These are phyloP conservation scores for Penicillium argentinense DNA, from an alignment of 495 filamentous ascomycete genomes.

Conservation along the genomic window DNA sequence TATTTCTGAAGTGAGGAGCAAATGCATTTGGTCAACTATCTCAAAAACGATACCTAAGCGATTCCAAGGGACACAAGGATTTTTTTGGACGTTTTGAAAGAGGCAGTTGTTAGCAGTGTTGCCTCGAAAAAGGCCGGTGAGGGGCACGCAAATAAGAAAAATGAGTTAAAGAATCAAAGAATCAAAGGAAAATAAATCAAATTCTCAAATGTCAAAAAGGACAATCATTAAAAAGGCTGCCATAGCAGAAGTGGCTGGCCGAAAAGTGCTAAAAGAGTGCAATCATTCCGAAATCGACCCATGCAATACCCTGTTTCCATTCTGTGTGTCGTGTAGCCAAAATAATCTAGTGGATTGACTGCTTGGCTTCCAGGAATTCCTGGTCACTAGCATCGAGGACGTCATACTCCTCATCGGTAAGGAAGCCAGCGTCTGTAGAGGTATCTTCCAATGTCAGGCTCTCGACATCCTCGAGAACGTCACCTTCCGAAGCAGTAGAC, in stretches of 20 bases:
- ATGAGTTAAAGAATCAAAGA: not conserved
- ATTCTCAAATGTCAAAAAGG: conserved; percentile 5
- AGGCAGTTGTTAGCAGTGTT: too few species aligned
- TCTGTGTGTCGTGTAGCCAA: too few species aligned
- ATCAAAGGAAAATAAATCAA: not conserved
- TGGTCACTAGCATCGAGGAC: conserved; percentile 94
- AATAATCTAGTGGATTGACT: conserved; percentile 28
- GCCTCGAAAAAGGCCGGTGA: too few species aligned
- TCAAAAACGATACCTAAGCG: too few species aligned
- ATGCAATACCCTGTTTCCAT: too few species aligned
- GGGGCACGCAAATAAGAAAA: conserved; percentile 2
- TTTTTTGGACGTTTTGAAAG: conserved; percentile 2
- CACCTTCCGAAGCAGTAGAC: conserved; percentile 47
- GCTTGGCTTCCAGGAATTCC: conserved; percentile 61
- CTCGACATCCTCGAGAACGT: conserved; percentile 67
- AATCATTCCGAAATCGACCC: conserved; percentile 7
- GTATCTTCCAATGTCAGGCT: conserved; percentile 62
- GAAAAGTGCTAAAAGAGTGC: conserved; percentile 19
- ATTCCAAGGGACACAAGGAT: too few species aligned
- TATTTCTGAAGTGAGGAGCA: too few species aligned
- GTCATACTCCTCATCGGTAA: conserved; percentile 98
- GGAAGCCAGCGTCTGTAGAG: conserved; percentile 63
- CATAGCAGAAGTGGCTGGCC: conserved; percentile 20
- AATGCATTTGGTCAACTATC: too few species aligned
- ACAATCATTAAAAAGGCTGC: conserved; percentile 11